phyloP scores from a whole-genome alignment of 768 basidiomycete species.

The Postia placenta region DNA sequence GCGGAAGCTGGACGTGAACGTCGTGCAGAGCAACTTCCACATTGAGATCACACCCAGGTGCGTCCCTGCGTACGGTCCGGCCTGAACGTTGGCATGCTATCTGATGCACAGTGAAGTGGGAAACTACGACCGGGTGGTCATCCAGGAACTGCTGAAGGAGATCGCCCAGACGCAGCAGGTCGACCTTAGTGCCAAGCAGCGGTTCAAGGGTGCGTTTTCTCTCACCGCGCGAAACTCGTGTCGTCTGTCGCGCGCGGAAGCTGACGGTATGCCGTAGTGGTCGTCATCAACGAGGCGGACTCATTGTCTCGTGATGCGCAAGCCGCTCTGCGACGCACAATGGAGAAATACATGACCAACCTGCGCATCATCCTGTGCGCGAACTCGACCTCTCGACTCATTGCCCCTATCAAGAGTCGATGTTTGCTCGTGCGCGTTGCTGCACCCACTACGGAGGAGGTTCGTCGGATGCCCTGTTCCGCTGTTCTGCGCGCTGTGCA shows the following conservation, averaged over 20 bases:
- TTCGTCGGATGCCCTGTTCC: too few species aligned
- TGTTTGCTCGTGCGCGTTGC: slow-evolving; percentile 93
- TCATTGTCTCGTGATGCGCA: slow-evolving; percentile 93
- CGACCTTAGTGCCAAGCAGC: slow-evolving; percentile 89
- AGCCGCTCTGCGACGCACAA: slow-evolving; percentile 92
- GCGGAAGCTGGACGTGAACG: slow-evolving; percentile 91
- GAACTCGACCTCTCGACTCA: slow-evolving; percentile 90
- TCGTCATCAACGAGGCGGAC: slow-evolving; percentile 97
- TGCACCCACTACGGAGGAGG: slow-evolving; percentile 76
- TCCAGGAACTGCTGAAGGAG: slow-evolving; percentile 96
- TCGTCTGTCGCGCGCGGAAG: not conserved
- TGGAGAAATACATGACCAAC: slow-evolving; percentile 99
- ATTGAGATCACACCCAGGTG: slow-evolving; percentile 97
- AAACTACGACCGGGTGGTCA: slow-evolving; percentile 89
- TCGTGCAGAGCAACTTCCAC: slow-evolving; percentile 97
- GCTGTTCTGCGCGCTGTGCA: too few species aligned
- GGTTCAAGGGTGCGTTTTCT: slow-evolving; percentile 89
- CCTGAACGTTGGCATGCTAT: not conserved
- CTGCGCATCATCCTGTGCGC: slow-evolving; percentile 96
- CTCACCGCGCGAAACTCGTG: too few species aligned
- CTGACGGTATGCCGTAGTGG: slow-evolving; percentile 48
- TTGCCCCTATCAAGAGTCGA: slow-evolving; percentile 94
- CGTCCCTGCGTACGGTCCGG: slow-evolving; percentile 12
- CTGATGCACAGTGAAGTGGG: slow-evolving; percentile 80
- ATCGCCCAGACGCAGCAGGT: slow-evolving; percentile 99